Evolutionary conservation across 805 yeast genomes (phyloP).

Genomic region (Lipomyces starkeyi): DNA sequence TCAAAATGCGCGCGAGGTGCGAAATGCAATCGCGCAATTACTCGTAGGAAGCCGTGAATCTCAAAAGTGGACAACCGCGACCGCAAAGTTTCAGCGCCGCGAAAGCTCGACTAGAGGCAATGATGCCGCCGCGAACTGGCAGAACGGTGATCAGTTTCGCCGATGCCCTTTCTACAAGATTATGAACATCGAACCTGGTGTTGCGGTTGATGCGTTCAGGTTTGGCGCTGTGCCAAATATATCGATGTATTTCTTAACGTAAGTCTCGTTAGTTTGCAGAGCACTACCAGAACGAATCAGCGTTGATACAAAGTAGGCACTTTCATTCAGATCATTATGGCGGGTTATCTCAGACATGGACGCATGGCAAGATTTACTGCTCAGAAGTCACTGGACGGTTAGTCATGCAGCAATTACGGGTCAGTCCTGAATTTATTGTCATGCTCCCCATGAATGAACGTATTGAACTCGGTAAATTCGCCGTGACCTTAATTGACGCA

Average conservation of each 20-base stretch:
- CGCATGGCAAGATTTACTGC: slow-evolving; percentile 71
- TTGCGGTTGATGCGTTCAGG: slow-evolving; percentile 50
- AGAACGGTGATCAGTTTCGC: slow-evolving; percentile 1
- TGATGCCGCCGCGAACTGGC: neutral
- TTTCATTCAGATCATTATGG: slow-evolving; percentile 95
- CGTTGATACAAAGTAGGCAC: slow-evolving; percentile 51
- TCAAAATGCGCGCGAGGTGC: neutral
- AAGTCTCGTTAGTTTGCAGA: slow-evolving; percentile 14
- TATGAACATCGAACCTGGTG: slow-evolving; percentile 41
- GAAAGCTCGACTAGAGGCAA: neutral
- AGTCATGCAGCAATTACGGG: slow-evolving; percentile 59
- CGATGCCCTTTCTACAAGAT: slow-evolving; percentile 46
- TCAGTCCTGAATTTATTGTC: slow-evolving; percentile 53
- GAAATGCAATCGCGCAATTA: slow-evolving; percentile 1
- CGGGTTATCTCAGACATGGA: slow-evolving; percentile 81
- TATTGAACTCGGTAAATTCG: slow-evolving; percentile 52
- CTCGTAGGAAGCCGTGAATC: slow-evolving; percentile 9
- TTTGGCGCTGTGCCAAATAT: slow-evolving; percentile 46
- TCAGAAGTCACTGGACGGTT: slow-evolving; percentile 71
- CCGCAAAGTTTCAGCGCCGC: neutral
- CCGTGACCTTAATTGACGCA: slow-evolving; percentile 75
- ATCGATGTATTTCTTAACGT: slow-evolving; percentile 45
- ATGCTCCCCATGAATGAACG: slow-evolving; percentile 53
- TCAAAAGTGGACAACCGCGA: slow-evolving; percentile 12
- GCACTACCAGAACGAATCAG: neutral